Evolutionary conservation across 106 monocot species (phyloP), one percentile per base, ranked within the genome.

Genomic region (Chionographis japonica): DNA sequence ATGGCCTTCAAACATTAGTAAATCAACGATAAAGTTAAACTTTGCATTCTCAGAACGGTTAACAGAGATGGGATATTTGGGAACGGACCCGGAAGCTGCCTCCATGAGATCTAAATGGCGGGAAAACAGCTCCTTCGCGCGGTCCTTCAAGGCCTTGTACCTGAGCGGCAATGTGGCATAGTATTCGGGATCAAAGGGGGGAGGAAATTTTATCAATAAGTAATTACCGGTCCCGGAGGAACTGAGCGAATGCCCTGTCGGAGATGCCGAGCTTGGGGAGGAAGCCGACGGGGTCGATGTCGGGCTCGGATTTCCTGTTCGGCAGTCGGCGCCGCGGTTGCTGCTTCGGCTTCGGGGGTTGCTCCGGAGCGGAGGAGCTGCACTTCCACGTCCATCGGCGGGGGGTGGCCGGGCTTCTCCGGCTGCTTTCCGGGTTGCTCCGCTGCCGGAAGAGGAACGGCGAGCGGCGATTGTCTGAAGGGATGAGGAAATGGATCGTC

Each of bases 101-200:
- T 69, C 74, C 11, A 56, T 62, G 8, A 85, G 36, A 63, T 77
- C 79, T 8, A 60, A 69, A 59, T 80, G 85, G 19, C 82, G 89
- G 2, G 72, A 67, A 41, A 60, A 63, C 8, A 90, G 38, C 65
- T 90, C 85, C 18, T 54, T 56, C 43, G 77, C 83, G 37, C 77
- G 75, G 58, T 90, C 85, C 76, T 90, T 90, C 52, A 80, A 72
- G 1, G 71, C 82, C 77, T 90, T 90, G 41, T 90, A 66, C 73
- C 89, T 89, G 81, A 37, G 40, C 37, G 1, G 9, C 4, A 36
- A 11, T 8, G 0, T 14, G 3, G 38, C 12, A 5, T 4, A 15
- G 57, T 37, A 59, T 58, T 60, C 12, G 27, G 8, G 41, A 60
- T 49, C 13, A 58, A 69, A 50, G 35, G 15, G 58, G 19, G 15